A percentile compares a stretch with the other conserved stretches of the same genome.
These are phyloP conservation scores for Mallotus japonicus DNA, from an alignment of 441 rosid species.

Conservation along the genomic window DNA sequence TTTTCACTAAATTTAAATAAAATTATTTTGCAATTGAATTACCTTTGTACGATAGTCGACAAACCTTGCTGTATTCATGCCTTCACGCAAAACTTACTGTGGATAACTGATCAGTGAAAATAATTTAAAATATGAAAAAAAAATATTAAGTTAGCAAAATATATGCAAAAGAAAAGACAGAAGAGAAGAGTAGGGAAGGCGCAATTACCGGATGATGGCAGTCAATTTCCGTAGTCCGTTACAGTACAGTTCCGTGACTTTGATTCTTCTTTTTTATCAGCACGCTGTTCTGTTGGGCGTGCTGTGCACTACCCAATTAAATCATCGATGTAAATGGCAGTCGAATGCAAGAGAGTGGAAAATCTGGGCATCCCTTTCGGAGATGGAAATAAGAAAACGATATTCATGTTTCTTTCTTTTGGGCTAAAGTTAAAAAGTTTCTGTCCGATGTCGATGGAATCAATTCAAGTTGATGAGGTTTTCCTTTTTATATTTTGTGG, in stretches of 20 bases:
- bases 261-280: neutral
- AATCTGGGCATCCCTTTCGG: neutral
- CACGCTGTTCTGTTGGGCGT: neutral
- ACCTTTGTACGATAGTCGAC: too few relatives aligned
- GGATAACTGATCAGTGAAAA: too few relatives aligned
- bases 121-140: too few relatives aligned
- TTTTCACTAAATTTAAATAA: neutral
- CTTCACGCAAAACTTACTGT: too few relatives aligned
- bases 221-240: conserved; percentile 6
- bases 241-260: conserved; percentile 24
- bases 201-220: conserved; percentile 7
- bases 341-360: neutral
- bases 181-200: neutral
- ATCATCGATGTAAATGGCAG: neutral
- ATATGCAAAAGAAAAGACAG: neutral
- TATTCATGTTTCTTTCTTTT: neutral
- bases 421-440: too few relatives aligned
- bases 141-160: too few relatives aligned
- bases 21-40: too few relatives aligned
- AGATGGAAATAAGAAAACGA: neutral
- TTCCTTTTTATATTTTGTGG: too few relatives aligned
- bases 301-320: neutral
- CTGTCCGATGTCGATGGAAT: too few relatives aligned
- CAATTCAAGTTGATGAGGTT: too few relatives aligned
- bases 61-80: too few relatives aligned